A percentile compares a stretch with the other conserved stretches of the same genome.
Evolutionary conservation across 306 rosid genomes (phyloP).

Genomic region (Betula pendula): DNA sequence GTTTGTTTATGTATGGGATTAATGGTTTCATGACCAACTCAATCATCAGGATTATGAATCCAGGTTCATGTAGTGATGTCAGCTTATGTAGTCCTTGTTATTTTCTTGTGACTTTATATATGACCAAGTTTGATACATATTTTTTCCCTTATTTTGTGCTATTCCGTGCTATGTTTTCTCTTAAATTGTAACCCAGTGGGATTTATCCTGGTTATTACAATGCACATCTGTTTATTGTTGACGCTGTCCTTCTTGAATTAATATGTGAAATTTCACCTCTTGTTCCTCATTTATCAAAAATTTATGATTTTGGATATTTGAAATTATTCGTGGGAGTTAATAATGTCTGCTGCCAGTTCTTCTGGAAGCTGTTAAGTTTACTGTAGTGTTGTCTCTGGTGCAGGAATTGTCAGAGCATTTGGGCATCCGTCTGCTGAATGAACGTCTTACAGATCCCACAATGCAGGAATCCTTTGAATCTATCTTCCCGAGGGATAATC

Average conservation of each 20-base stretch:
- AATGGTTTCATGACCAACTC: neutral
- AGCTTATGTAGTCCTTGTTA: neutral
- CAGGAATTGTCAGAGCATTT: slow-evolving; percentile 92
- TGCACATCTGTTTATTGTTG: neutral
- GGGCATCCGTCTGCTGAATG: slow-evolving; percentile 67
- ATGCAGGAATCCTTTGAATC: slow-evolving; percentile 75
- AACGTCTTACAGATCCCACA: slow-evolving; percentile 58
- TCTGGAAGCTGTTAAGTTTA: slow-evolving; percentile 17
- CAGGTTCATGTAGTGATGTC: neutral
- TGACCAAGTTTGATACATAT: neutral
- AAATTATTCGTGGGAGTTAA: neutral
- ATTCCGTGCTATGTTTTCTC: neutral
- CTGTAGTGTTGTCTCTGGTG: slow-evolving; percentile 30
- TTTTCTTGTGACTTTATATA: neutral
- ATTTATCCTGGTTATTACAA: neutral
- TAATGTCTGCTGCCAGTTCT: neutral
- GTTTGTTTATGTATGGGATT: neutral
- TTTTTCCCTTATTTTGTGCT: neutral
- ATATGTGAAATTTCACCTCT: neutral
- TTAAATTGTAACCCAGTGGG: neutral
- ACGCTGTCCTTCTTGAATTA: neutral
- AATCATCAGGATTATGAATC: neutral
- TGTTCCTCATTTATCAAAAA: neutral
- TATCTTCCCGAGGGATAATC: slow-evolving; percentile 79
- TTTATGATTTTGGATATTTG: neutral